Evolutionary conservation across 805 yeast genomes (phyloP).

Genomic region (Crinitomyces ghanaensis): DNA sequence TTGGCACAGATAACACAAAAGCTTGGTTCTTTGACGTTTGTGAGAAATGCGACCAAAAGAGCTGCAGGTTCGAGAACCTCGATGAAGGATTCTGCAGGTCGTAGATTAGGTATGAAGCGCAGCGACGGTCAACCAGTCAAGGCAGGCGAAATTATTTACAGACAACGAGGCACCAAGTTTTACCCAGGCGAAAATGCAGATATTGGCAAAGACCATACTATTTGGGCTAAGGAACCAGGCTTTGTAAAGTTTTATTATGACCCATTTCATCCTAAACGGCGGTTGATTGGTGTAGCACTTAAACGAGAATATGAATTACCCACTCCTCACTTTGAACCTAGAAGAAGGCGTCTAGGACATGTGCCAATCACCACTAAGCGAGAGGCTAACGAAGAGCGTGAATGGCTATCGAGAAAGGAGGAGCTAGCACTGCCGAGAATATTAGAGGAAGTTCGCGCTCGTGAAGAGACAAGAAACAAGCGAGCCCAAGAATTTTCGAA

Average conservation of each 20-base stretch:
- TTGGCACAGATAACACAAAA: no score
- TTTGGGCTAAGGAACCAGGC: constrained; percentile 87
- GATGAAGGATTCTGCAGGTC: constrained; percentile 90
- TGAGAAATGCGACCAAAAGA: constrained; percentile 86
- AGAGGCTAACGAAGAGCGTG: constrained; percentile 47
- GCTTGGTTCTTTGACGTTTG: constrained; percentile 16
- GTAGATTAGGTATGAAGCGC: constrained; percentile 83
- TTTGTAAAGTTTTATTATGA: constrained; percentile 82
- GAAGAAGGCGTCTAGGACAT: constrained; percentile 74
- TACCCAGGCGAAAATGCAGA: constrained; percentile 83
- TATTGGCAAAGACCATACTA: constrained; percentile 89
- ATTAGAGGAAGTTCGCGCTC: constrained; percentile 29
- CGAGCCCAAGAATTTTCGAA: constrained; percentile 24
- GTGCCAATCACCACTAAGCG: constrained; percentile 38
- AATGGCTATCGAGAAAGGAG: constrained; percentile 57
- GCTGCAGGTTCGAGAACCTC: constrained; percentile 93
- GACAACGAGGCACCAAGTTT: constrained; percentile 91
- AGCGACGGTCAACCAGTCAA: constrained; percentile 67
- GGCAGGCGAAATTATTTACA: constrained; percentile 77
- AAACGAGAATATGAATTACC: constrained; percentile 56
- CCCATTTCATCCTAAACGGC: constrained; percentile 92
- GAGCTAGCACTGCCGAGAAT: constrained; percentile 44
- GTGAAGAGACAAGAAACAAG: constrained; percentile 31
- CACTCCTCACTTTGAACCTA: constrained; percentile 83
- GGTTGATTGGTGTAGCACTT: constrained; percentile 80